Conservation (phyloP, 305 asterid genomes). For the Solanum hybrid region DNA sequence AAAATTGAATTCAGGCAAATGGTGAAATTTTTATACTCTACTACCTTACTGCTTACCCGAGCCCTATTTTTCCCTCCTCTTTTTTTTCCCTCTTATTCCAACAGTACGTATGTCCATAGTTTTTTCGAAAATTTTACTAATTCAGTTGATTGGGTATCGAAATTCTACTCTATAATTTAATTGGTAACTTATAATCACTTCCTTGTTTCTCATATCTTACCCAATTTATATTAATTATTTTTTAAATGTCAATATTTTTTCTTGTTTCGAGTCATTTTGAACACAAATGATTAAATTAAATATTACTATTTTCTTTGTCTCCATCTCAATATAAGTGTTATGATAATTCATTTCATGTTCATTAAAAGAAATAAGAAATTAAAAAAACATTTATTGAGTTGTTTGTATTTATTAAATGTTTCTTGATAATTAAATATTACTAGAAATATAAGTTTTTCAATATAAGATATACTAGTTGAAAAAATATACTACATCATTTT, state of each 20-base stretch:
- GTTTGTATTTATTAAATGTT: no score
- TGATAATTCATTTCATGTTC: not conserved
- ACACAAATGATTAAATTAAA: not conserved
- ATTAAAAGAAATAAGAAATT: not conserved
- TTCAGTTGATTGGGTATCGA: accelerated
- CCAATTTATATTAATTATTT: not conserved
- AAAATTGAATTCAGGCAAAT: not conserved
- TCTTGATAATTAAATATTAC: not conserved
- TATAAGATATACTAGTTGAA: not conserved
- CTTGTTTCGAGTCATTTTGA: not conserved
- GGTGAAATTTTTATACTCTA: not conserved
- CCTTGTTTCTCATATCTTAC: not conserved
- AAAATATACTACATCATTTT: no score
- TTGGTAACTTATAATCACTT: not conserved
- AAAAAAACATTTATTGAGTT: no score
- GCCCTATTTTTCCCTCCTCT: not conserved
- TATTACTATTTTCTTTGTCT: not conserved
- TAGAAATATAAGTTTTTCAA: not conserved
- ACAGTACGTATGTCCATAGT: not conserved
- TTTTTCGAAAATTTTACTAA: not conserved
- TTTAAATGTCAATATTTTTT: not conserved
- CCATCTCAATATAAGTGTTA: not conserved
- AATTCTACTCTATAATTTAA: no score
- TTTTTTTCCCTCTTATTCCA: not conserved
- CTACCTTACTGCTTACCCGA: not conserved